Evolutionary conservation across 1,284 basidiomycete genomes (phyloP).

Genomic region (Leccinum subrobustum): DNA sequence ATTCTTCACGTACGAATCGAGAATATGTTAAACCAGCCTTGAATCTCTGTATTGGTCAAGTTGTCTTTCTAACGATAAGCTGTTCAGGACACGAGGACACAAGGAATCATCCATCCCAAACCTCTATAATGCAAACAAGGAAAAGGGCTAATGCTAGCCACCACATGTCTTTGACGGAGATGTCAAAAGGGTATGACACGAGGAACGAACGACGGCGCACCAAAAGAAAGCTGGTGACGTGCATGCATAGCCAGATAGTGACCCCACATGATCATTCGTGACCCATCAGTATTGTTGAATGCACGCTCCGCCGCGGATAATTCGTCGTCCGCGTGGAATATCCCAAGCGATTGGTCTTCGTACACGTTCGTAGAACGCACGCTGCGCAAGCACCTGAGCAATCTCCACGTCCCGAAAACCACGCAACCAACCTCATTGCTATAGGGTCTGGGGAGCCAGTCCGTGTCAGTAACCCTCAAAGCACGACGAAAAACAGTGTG

Average conservation of each 20-base stretch:
- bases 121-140: conserved; percentile 87
- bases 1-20: conserved; percentile 53
- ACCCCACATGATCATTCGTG: conserved; percentile 67
- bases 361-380: conserved; percentile 99
- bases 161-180: conserved; percentile 72
- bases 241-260: conserved; percentile 79
- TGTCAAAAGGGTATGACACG: background rate
- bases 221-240: conserved; percentile 85
- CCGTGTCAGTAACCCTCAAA: conserved; percentile 7
- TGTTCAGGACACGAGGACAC: conserved; percentile 3
- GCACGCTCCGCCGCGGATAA: conserved; percentile 46
- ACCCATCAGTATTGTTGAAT: conserved; percentile 43
- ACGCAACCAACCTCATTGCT: conserved; percentile 60
- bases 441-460: conserved; percentile 54
- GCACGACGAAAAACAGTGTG: conserved; percentile 17
- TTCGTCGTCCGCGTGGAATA: conserved; percentile 59
- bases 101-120: conserved; percentile 32
- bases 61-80: conserved; percentile 46
- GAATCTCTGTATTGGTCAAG: conserved; percentile 51
- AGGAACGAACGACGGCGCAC: conserved; percentile 37
- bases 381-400: conserved; percentile 36
- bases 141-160: conserved; percentile 81
- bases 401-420: background rate
- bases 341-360: conserved; percentile 84
- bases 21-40: conserved; percentile 79